These are phyloP conservation scores for Mucor piriformis DNA, from an alignment of 371 early-diverging fungal genomes.

Conservation along the genomic window DNA sequence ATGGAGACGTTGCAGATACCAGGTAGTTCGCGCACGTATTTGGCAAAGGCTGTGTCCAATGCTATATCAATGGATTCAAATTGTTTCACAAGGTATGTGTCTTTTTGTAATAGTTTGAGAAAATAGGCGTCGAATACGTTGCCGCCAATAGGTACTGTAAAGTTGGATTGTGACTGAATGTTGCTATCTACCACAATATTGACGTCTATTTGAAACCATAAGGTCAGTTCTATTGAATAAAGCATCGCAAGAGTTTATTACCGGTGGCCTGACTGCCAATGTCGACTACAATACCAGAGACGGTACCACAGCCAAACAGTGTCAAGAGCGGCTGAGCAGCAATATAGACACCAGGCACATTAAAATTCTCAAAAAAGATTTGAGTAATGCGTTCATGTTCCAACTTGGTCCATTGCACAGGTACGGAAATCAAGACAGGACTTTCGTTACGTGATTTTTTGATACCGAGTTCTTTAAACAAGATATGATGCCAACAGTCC, in stretches of 20 bases:
- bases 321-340: slow-evolving; percentile 83
- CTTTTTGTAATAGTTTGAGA: slow-evolving; percentile 56
- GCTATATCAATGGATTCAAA: slow-evolving; percentile 34
- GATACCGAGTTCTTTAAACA: slow-evolving; percentile 78
- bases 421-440: slow-evolving; percentile 79
- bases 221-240: neutral
- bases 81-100: slow-evolving; percentile 56
- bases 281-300: slow-evolving; percentile 87
- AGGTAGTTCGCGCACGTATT: slow-evolving; percentile 59
- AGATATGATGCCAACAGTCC: slow-evolving; percentile 73
- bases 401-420: slow-evolving; percentile 81
- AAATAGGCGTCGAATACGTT: slow-evolving; percentile 67
- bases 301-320: slow-evolving; percentile 77
- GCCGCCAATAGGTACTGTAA: slow-evolving; percentile 72
- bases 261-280: slow-evolving; percentile 82
- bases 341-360: slow-evolving; percentile 85
- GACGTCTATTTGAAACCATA: no score
- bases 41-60: slow-evolving; percentile 59
- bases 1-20: slow-evolving; percentile 58
- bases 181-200: slow-evolving; percentile 74
- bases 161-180: slow-evolving; percentile 60
- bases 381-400: slow-evolving; percentile 83
- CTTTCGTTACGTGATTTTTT: slow-evolving; percentile 76
- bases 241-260: slow-evolving; percentile 11
- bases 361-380: slow-evolving; percentile 89